phyloP scores from a whole-genome alignment of 179 eudicot species.

The Silene coronaria region DNA sequence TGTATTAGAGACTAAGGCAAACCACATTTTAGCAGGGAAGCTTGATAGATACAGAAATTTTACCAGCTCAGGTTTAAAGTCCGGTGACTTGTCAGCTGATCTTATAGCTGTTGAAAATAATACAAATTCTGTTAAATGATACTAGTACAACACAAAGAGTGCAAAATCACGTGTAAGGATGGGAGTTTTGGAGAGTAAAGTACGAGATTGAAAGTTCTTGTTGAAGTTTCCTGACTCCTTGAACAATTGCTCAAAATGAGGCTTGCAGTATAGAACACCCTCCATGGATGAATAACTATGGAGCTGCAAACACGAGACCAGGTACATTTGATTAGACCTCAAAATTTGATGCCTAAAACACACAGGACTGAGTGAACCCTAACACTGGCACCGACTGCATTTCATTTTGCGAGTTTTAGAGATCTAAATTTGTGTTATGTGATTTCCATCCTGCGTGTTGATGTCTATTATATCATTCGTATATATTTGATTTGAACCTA shows the following conservation, averaged over 20 bases:
- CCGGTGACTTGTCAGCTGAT: slow-evolving; percentile 60
- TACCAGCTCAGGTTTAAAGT: slow-evolving; percentile 62
- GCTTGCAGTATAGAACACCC: slow-evolving; percentile 93
- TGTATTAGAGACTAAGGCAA: slow-evolving; percentile 12
- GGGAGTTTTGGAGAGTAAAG: slow-evolving; percentile 4
- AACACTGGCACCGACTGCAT: neutral
- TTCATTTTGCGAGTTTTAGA: neutral
- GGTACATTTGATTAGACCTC: slow-evolving; percentile 15
- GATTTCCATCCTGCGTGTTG: neutral
- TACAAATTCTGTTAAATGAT: slow-evolving; percentile 5
- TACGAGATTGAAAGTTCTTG: slow-evolving; percentile 94
- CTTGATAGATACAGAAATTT: slow-evolving; percentile 10
- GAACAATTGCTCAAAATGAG: slow-evolving; percentile 97
- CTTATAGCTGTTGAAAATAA: slow-evolving; percentile 53
- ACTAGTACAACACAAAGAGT: slow-evolving; percentile 7
- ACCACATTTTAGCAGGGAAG: neutral
- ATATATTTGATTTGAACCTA: neutral
- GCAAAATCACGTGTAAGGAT: neutral
- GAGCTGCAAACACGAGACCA: slow-evolving; percentile 44
- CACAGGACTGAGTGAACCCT: neutral
- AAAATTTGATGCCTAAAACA: neutral
- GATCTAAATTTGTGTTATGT: neutral
- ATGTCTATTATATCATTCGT: no score
- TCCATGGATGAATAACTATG: slow-evolving; percentile 95
- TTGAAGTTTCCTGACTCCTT: slow-evolving; percentile 86